Percentiles rank a stretch among this genome's conserved stretches.
Evolutionary conservation across 306 rosid species (phyloP).

Genomic region (Lathyrus aphaca): DNA sequence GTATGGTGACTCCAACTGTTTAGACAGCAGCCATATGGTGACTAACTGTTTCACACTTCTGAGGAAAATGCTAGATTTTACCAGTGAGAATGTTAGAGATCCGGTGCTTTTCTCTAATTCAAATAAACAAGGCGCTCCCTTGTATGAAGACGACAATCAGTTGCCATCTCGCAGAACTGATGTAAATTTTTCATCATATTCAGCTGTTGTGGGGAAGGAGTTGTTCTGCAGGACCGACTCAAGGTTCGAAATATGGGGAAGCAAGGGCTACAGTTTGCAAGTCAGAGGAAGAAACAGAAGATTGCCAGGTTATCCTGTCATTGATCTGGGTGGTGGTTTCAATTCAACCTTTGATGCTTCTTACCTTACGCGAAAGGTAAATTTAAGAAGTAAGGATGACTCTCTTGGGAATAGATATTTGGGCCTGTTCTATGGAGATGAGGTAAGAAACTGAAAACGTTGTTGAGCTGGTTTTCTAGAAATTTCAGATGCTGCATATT

Average conservation of each 20-base stretch:
- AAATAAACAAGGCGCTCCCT: slow-evolving; percentile 54
- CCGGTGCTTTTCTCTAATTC: slow-evolving; percentile 79
- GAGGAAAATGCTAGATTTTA: slow-evolving; percentile 81
- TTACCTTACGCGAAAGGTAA: slow-evolving; percentile 36
- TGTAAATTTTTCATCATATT: slow-evolving; percentile 82
- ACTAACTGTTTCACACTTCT: slow-evolving; percentile 87
- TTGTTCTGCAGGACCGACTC: slow-evolving; percentile 75
- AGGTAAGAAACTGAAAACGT: slow-evolving; percentile 60
- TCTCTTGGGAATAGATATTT: slow-evolving; percentile 65
- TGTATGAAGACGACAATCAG: slow-evolving; percentile 70
- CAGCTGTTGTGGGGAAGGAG: slow-evolving; percentile 78
- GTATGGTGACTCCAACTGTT: slow-evolving; percentile 96
- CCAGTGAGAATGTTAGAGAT: slow-evolving; percentile 66
- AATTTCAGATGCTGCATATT: slow-evolving; percentile 25
- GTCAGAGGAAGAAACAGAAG: slow-evolving; percentile 86
- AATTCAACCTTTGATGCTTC: slow-evolving; percentile 55
- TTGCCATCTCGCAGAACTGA: slow-evolving; percentile 92
- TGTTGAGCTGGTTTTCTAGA: not conserved
- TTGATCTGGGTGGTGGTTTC: slow-evolving; percentile 67
- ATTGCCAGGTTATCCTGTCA: slow-evolving; percentile 75
- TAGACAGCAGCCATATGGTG: slow-evolving; percentile 98
- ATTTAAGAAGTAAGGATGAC: slow-evolving; percentile 45
- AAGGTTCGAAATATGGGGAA: slow-evolving; percentile 87
- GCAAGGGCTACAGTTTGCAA: slow-evolving; percentile 77
- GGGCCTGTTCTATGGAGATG: slow-evolving; percentile 75